A percentile compares a stretch with the other conserved stretches of the same genome.
Evolutionary conservation across 768 basidiomycete genomes (phyloP).

Genomic region (Lepiota brunneoincarnata): DNA sequence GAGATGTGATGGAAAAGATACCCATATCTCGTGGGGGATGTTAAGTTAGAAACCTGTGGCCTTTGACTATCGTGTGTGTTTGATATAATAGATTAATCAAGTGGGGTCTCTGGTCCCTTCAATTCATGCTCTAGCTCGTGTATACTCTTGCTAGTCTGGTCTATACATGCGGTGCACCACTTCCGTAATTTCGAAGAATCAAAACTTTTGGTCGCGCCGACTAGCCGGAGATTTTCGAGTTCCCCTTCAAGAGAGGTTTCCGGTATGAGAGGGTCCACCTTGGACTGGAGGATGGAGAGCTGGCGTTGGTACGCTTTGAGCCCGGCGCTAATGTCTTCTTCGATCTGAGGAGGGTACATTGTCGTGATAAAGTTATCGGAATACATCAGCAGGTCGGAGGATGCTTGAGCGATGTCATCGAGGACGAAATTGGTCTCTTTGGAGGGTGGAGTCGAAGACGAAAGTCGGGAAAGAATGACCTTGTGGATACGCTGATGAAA

Average conservation of each 20-base stretch:
- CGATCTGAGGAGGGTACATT: slow-evolving; percentile 63
- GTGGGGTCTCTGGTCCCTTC: background rate
- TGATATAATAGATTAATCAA: background rate
- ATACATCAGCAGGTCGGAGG: slow-evolving; percentile 47
- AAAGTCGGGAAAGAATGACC: slow-evolving; percentile 40
- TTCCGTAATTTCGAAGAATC: slow-evolving; percentile 36
- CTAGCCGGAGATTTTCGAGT: slow-evolving; percentile 25
- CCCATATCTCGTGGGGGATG: background rate
- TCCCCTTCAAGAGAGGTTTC: slow-evolving; percentile 26
- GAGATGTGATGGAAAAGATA: slow-evolving; percentile 23
- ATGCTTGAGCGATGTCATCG: slow-evolving; percentile 50
- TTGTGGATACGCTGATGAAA: slow-evolving; percentile 60
- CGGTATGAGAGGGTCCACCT: slow-evolving; percentile 21
- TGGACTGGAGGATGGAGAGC: slow-evolving; percentile 33
- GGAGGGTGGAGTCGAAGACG: slow-evolving; percentile 15
- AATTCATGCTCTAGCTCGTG: slow-evolving; percentile 20
- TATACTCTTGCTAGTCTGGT: slow-evolving; percentile 51
- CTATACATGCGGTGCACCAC: slow-evolving; percentile 68
- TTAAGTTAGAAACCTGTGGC: background rate
- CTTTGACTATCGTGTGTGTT: background rate
- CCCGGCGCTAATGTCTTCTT: slow-evolving; percentile 35
- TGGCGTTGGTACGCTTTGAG: slow-evolving; percentile 34
- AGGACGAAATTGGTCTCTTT: slow-evolving; percentile 28
- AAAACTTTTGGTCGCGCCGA: slow-evolving; percentile 17
- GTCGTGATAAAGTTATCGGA: slow-evolving; percentile 69